A percentile compares a stretch with the other conserved stretches of the same genome.
These are phyloP conservation scores for Cylindrotheca fusiformis DNA, from an alignment of 108 stramenopile species.

Conservation along the genomic window DNA sequence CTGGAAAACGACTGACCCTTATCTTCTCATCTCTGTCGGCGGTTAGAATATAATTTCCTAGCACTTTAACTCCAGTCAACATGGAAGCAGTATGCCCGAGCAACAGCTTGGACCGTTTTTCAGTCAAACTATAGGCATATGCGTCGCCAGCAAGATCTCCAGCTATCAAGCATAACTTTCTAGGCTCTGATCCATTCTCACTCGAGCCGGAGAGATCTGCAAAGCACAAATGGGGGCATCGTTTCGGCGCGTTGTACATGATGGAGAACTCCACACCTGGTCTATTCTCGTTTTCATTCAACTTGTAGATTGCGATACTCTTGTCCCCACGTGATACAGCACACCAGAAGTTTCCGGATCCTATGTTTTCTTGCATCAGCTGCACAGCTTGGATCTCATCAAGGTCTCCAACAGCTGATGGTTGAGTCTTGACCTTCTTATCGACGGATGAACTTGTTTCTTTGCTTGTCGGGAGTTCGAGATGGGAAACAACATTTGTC, in stretches of 20 bases:
- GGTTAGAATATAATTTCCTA: slow-evolving; percentile 43
- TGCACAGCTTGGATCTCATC: slow-evolving; percentile 61
- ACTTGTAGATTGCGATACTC: slow-evolving; percentile 47
- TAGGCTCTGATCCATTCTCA: not conserved
- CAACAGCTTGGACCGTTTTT: slow-evolving; percentile 32
- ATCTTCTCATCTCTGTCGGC: slow-evolving; percentile 88
- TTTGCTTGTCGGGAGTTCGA: not conserved
- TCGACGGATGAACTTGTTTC: not conserved
- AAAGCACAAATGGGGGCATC: slow-evolving; percentile 49
- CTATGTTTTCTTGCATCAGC: not conserved
- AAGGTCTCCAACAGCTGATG: slow-evolving; percentile 11
- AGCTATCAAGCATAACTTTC: slow-evolving; percentile 34
- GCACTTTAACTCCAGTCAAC: slow-evolving; percentile 53
- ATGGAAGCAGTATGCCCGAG: slow-evolving; percentile 90
- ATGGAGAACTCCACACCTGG: not conserved
- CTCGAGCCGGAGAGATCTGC: slow-evolving; percentile 17
- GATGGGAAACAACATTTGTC: not conserved
- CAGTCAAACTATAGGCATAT: slow-evolving; percentile 50
- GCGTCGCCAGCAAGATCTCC: slow-evolving; percentile 84
- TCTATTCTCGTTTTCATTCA: not conserved
- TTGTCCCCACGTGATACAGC: slow-evolving; percentile 67
- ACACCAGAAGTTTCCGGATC: slow-evolving; percentile 17
- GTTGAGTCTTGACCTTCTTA: no score
- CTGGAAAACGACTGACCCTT: slow-evolving; percentile 70
- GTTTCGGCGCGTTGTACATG: slow-evolving; percentile 52